Percentiles rank a stretch among this genome's conserved stretches.
Conservation (phyloP, 139 green algal species). For the Ettlia oleoabundans region DNA sequence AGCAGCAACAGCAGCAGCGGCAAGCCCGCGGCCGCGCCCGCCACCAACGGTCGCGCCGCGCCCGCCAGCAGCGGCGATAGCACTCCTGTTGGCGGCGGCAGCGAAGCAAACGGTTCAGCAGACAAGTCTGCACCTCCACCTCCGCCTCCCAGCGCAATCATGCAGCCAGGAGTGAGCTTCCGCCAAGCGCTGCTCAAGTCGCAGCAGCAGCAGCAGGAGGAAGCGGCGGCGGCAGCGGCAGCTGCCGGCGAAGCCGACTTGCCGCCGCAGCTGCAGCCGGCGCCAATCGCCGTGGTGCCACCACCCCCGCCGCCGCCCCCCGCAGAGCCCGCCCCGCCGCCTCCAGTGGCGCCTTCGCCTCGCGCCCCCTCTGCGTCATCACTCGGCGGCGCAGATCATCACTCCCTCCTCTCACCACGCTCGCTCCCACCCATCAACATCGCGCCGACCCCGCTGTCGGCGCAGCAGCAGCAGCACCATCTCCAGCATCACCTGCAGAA, state of each 20-base stretch:
- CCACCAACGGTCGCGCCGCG: slow-evolving; percentile 21
- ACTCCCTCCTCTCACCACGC: slow-evolving; percentile 4
- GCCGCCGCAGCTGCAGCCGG: background rate
- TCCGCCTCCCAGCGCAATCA: slow-evolving; percentile 6
- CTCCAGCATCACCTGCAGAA: slow-evolving; percentile 19
- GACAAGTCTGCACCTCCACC: slow-evolving; percentile 14
- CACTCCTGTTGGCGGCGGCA: slow-evolving; percentile 24
- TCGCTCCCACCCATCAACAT: background rate
- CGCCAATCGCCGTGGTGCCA: background rate
- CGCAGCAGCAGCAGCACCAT: background rate
- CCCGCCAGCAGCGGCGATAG: slow-evolving; percentile 15
- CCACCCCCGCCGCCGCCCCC: slow-evolving; percentile 2
- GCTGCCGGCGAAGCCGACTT: background rate
- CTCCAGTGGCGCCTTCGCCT: background rate
- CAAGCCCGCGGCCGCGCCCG: too few species aligned
- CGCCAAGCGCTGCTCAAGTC: slow-evolving; percentile 33
- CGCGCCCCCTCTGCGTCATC: background rate
- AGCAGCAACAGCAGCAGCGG: background rate
- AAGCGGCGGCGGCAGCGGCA: slow-evolving; percentile 9
- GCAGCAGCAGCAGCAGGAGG: slow-evolving; percentile 26
- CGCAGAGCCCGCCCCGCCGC: background rate
- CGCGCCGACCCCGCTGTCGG: too few species aligned
- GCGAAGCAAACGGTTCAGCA: slow-evolving; percentile 15
- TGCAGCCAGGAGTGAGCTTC: slow-evolving; percentile 32
- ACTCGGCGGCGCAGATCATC: background rate